phyloP scores from a whole-genome alignment of 2,329 filamentous ascomycete species.

The Pezicula neosporulosa region DNA sequence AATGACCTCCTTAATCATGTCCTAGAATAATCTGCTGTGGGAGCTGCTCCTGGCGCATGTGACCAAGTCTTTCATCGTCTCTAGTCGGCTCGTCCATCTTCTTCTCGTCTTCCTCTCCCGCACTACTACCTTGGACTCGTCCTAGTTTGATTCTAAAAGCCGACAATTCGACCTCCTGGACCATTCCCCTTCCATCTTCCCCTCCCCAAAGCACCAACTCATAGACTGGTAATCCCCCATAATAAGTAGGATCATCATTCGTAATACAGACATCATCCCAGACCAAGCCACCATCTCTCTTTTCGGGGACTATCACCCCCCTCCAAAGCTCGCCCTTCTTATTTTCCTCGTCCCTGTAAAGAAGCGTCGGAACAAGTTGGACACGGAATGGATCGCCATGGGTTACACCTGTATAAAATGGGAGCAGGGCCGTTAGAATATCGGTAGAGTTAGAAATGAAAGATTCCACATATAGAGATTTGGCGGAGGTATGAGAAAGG shows the following conservation, averaged over 20 bases:
- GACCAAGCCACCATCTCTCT: not conserved
- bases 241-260: not conserved
- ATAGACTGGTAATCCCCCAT: not conserved
- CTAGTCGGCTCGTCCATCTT: no score
- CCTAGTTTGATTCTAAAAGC: not conserved
- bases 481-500: not conserved
- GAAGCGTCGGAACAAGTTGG: constrained; percentile 3
- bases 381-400: not conserved
- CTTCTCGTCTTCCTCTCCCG: no score
- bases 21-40: no score
- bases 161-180: not conserved
- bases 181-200: not conserved
- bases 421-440: not conserved
- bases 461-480: constrained; percentile 1
- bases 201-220: not conserved
- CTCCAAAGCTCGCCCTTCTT: constrained; percentile 3
- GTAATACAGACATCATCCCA: constrained; percentile 1
- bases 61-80: no score
- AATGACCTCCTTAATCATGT: no score
- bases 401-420: no score
- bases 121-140: not conserved
- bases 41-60: no score
- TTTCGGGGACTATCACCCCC: not conserved
- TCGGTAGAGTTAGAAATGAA: constrained; percentile 4
- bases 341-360: not conserved